Percentiles rank a stretch among this genome's conserved stretches.
phyloP scores from a whole-genome alignment of 2,329 filamentous ascomycete species.

The Colletotrichum higginsianum region DNA sequence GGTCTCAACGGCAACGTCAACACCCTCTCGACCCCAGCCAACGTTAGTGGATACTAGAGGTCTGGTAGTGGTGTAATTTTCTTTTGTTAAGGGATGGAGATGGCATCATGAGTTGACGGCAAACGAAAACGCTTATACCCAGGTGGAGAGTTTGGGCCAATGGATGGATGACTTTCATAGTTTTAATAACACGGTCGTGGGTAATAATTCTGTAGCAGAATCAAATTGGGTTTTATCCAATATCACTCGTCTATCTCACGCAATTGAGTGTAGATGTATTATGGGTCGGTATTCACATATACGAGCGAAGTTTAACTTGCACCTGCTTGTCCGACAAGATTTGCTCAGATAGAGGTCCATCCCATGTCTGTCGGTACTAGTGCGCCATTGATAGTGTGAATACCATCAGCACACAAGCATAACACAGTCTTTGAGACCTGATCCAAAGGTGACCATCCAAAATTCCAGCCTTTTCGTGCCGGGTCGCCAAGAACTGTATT shows the following conservation, averaged over 20 bases:
- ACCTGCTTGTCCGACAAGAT: no score
- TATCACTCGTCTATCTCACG: fast-evolving
- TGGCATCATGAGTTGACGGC: slow-evolving; percentile 26
- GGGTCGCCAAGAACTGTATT: slow-evolving; percentile 21
- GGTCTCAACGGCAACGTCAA: slow-evolving; percentile 26
- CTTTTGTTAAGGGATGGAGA: slow-evolving; percentile 27
- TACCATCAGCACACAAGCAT: slow-evolving; percentile 27
- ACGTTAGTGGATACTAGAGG: slow-evolving; percentile 30
- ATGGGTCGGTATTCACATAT: no score
- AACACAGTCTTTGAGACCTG: slow-evolving; percentile 36
- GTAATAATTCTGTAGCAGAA: slow-evolving; percentile 35
- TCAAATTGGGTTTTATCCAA: background rate
- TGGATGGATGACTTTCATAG: background rate
- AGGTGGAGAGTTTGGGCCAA: slow-evolving; percentile 15
- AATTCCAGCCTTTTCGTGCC: slow-evolving; percentile 19
- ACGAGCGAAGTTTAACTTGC: no score
- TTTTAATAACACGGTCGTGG: slow-evolving; percentile 21
- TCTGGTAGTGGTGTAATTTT: background rate
- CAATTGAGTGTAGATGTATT: background rate
- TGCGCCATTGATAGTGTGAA: slow-evolving; percentile 36
- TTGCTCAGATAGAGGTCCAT: slow-evolving; percentile 26
- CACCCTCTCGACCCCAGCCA: slow-evolving; percentile 19
- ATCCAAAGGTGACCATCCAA: slow-evolving; percentile 28
- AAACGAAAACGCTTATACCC: slow-evolving; percentile 42
- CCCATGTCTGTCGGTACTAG: slow-evolving; percentile 33